Conservation (phyloP, 2,329 filamentous ascomycete genomes). For the Orbilia ellipsospora region DNA sequence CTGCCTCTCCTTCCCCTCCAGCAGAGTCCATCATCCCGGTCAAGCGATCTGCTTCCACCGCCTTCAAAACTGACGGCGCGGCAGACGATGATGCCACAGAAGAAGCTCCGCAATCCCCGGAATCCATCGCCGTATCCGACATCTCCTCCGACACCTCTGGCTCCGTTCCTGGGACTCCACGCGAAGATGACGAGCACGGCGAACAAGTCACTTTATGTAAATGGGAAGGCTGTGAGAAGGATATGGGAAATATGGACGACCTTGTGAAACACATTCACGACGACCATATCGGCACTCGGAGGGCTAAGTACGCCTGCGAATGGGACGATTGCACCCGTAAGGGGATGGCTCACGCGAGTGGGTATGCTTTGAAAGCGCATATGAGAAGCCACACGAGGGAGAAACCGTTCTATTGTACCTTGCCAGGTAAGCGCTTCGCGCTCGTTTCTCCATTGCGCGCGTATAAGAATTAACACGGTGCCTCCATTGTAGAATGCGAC, state of each 20-base stretch:
- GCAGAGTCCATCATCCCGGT: conserved; percentile 53
- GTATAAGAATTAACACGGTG: background rate
- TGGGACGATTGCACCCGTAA: conserved; percentile 92
- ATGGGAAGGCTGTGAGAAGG: conserved; percentile 79
- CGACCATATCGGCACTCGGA: conserved; percentile 89
- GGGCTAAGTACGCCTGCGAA: conserved; percentile 98
- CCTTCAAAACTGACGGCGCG: conserved; percentile 64
- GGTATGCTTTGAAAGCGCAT: conserved; percentile 94
- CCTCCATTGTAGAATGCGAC: conserved; percentile 79
- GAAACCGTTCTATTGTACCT: conserved; percentile 96
- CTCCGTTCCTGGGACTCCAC: conserved; percentile 78
- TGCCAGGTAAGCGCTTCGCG: conserved; percentile 75
- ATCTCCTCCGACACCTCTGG: conserved; percentile 92
- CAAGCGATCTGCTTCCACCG: conserved; percentile 55
- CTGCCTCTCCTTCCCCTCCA: conserved; percentile 49
- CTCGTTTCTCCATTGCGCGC: background rate
- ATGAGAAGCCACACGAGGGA: conserved; percentile 98
- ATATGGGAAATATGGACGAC: conserved; percentile 82
- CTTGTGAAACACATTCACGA: conserved; percentile 87
- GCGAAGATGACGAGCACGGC: conserved; percentile 74
- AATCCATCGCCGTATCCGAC: conserved; percentile 66
- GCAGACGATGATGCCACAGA: conserved; percentile 64
- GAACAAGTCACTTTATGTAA: conserved; percentile 82
- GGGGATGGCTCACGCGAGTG: conserved; percentile 90
- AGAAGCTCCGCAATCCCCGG: conserved; percentile 66